phyloP scores from a whole-genome alignment of 164 flowering plant genomes.

The Buxus sempervirens region DNA sequence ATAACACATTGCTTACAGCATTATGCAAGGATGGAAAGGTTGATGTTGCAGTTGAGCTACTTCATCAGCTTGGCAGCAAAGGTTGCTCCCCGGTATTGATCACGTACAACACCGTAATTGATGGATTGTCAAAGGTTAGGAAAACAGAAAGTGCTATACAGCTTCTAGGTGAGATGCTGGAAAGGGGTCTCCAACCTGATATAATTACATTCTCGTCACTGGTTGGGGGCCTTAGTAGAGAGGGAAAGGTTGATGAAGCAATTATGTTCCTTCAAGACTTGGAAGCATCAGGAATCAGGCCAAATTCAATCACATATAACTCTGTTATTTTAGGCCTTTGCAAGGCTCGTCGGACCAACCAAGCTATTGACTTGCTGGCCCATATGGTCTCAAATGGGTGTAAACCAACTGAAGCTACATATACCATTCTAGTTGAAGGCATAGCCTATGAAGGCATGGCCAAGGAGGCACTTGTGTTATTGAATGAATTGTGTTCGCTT shows the following conservation, averaged over 20 bases:
- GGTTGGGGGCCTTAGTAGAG: conserved; percentile 74
- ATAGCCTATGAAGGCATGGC: conserved; percentile 73
- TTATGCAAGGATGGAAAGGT: conserved; percentile 88
- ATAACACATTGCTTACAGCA: conserved; percentile 84
- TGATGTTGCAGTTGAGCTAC: conserved; percentile 68
- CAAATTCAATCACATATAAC: conserved; percentile 77
- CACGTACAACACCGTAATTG: conserved; percentile 87
- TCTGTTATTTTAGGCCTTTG: conserved; percentile 81
- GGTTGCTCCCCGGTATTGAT: conserved; percentile 82
- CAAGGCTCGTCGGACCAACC: conserved; percentile 60
- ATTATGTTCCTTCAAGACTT: conserved; percentile 59
- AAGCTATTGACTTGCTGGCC: conserved; percentile 74
- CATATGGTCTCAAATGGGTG: conserved; percentile 78
- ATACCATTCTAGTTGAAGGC: conserved; percentile 82
- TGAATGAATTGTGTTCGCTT: conserved; percentile 60
- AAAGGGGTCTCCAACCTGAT: conserved; percentile 75
- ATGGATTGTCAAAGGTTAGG: conserved; percentile 75
- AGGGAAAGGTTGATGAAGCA: conserved; percentile 80
- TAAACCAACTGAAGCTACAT: conserved; percentile 75
- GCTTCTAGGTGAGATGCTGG: conserved; percentile 62
- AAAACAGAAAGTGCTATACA: conserved; percentile 56
- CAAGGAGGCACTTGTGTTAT: conserved; percentile 62
- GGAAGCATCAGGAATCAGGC: conserved; percentile 54
- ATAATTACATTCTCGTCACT: conserved; percentile 71
- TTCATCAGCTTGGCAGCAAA: conserved; percentile 58